Percentiles rank a stretch among this genome's conserved stretches.
Conservation (phyloP, 2,329 filamentous ascomycete genomes). For the Neonectria sp. region DNA sequence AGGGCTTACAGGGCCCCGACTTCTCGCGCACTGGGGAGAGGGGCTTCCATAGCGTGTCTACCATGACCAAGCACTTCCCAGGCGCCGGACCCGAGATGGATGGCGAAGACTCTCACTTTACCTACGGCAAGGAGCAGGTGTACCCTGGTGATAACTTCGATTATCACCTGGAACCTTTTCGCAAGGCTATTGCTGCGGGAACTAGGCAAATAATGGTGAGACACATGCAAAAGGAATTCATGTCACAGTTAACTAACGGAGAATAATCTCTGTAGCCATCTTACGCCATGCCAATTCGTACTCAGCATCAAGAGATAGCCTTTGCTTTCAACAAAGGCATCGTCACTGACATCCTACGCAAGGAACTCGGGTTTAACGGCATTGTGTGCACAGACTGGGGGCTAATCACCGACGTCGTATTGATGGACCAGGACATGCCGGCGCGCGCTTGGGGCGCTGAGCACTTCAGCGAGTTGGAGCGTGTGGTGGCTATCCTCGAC, state of each 20-base stretch:
- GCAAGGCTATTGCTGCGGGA: constrained; percentile 62
- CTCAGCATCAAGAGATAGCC: constrained; percentile 62
- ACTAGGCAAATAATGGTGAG: constrained; percentile 60
- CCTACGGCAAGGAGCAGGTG: constrained; percentile 63
- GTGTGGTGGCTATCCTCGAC: constrained; percentile 60
- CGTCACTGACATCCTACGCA: constrained; percentile 63
- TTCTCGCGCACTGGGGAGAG: constrained; percentile 49
- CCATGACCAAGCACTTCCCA: constrained; percentile 68
- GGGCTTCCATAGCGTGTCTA: constrained; percentile 55
- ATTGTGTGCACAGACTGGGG: constrained; percentile 70
- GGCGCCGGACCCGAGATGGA: constrained; percentile 64
- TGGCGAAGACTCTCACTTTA: constrained; percentile 66
- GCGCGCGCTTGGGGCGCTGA: constrained; percentile 67
- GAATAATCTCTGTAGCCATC: constrained; percentile 51
- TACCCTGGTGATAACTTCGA: constrained; percentile 66
- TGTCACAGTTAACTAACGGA: no score
- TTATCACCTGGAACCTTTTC: constrained; percentile 64
- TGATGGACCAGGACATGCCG: constrained; percentile 61
- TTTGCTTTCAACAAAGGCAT: constrained; percentile 68
- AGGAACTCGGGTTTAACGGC: constrained; percentile 65
- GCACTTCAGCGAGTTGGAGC: constrained; percentile 58
- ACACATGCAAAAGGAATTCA: no score
- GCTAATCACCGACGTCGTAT: constrained; percentile 61
- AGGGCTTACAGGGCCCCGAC: constrained; percentile 60
- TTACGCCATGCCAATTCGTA: constrained; percentile 60